These are phyloP conservation scores for Tolypocladium nubicola DNA, from an alignment of 2,329 filamentous ascomycete species.

Conservation along the genomic window DNA sequence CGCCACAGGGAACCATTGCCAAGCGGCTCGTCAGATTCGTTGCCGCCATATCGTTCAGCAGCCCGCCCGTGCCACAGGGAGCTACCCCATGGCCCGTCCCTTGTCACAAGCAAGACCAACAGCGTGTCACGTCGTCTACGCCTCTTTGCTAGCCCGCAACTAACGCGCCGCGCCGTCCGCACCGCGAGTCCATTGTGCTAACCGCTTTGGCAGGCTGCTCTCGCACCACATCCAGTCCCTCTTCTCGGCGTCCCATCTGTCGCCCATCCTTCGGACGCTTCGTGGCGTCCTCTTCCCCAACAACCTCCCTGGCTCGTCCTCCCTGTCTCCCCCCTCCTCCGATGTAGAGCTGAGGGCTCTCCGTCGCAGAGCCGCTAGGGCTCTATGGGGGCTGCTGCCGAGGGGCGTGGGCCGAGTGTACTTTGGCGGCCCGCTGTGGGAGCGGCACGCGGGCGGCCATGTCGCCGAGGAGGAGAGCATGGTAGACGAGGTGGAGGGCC, in stretches of 20 bases:
- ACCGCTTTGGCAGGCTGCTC: conserved; percentile 37
- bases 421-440: conserved; percentile 27
- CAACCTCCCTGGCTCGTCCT: conserved; percentile 60
- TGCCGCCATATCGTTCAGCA: neutral
- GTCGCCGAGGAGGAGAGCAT: conserved; percentile 24
- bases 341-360: conserved; percentile 51
- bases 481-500: conserved; percentile 48
- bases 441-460: conserved; percentile 10
- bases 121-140: neutral
- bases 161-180: neutral
- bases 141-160: neutral
- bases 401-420: conserved; percentile 37
- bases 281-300: conserved; percentile 79
- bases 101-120: conserved; percentile 1
- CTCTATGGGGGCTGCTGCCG: conserved; percentile 40
- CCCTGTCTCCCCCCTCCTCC: conserved; percentile 48
- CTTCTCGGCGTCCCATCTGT: conserved; percentile 53
- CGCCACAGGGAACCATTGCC: neutral
- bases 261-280: conserved; percentile 57
- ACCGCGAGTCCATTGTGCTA: conserved; percentile 7
- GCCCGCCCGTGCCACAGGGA: neutral
- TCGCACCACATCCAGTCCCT: conserved; percentile 47
- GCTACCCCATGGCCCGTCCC: neutral
- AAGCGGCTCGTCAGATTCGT: neutral
- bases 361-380: conserved; percentile 55